Percentiles rank a stretch among this genome's conserved stretches.
phyloP scores from a whole-genome alignment of 2,329 filamentous ascomycete genomes.

The Talaromyces sp. region DNA sequence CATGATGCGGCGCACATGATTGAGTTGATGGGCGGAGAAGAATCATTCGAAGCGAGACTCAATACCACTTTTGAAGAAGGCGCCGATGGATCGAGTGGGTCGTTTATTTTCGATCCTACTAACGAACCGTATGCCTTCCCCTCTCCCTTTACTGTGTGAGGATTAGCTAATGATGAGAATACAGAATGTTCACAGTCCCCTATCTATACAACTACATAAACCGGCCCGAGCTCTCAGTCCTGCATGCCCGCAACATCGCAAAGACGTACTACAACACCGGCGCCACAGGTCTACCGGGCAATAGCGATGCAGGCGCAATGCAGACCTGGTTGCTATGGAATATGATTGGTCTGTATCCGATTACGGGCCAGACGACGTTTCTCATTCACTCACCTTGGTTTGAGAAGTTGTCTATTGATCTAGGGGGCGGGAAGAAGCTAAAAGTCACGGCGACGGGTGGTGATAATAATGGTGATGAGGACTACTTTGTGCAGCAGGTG shows the following conservation, averaged over 20 bases:
- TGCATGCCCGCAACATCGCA: slow-evolving; percentile 58
- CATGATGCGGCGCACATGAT: slow-evolving; percentile 61
- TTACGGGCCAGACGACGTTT: slow-evolving; percentile 58
- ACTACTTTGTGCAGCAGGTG: slow-evolving; percentile 61
- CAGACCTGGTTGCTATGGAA: slow-evolving; percentile 58
- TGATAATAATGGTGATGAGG: slow-evolving; percentile 54
- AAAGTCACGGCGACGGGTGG: slow-evolving; percentile 55
- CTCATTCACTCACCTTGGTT: slow-evolving; percentile 64
- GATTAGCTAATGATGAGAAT: neutral
- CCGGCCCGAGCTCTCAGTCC: slow-evolving; percentile 47
- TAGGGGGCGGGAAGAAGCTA: slow-evolving; percentile 53
- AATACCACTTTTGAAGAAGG: slow-evolving; percentile 55
- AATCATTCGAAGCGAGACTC: slow-evolving; percentile 42
- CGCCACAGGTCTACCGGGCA: slow-evolving; percentile 57
- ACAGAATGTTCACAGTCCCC: slow-evolving; percentile 39
- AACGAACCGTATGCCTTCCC: slow-evolving; percentile 59
- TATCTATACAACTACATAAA: slow-evolving; percentile 65
- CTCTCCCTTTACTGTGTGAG: neutral
- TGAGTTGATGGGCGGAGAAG: slow-evolving; percentile 52
- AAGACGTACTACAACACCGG: slow-evolving; percentile 56
- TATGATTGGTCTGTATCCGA: slow-evolving; percentile 62
- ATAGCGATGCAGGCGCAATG: slow-evolving; percentile 65
- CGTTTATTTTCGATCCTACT: slow-evolving; percentile 60
- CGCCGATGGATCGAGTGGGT: neutral
- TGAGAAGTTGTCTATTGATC: slow-evolving; percentile 52